Percentiles rank a stretch among this genome's conserved stretches.
These are phyloP conservation scores for Colletotrichum caudatum DNA, from an alignment of 2,329 filamentous ascomycete genomes.

Conservation along the genomic window DNA sequence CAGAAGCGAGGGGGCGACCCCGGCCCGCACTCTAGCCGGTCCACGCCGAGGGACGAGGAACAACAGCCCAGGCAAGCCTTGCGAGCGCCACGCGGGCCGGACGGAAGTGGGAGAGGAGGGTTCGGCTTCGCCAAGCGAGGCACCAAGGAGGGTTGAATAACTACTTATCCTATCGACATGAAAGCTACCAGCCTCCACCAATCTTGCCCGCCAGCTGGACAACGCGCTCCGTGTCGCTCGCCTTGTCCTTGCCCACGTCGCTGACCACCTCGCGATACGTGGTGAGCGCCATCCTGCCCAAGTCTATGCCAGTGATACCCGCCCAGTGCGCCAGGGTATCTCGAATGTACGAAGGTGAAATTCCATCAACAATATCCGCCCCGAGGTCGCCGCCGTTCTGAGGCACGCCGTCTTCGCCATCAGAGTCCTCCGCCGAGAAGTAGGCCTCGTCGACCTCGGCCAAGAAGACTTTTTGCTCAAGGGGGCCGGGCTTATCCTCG, in stretches of 20 bases:
- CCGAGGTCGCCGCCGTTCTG: conserved; percentile 47
- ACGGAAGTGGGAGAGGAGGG: conserved; percentile 79
- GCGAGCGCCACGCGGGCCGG: conserved; percentile 81
- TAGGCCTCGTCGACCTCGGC: conserved; percentile 89
- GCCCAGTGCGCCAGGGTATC: conserved; percentile 83
- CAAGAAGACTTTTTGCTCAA: conserved; percentile 89
- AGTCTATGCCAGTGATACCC: conserved; percentile 73
- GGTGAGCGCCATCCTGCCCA: conserved; percentile 82
- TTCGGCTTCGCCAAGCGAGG: conserved; percentile 81
- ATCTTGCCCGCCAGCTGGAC: conserved; percentile 90
- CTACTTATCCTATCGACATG: conserved; percentile 26
- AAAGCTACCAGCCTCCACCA: conserved; percentile 87
- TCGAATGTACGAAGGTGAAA: conserved; percentile 75
- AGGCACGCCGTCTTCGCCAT: conserved; percentile 46
- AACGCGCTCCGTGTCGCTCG: conserved; percentile 81
- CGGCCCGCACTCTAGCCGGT: conserved; percentile 53
- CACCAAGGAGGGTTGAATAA: conserved; percentile 59
- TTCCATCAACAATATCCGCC: conserved; percentile 68
- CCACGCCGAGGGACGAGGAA: conserved; percentile 69
- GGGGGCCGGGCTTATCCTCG: conserved; percentile 71
- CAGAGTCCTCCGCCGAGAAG: conserved; percentile 77
- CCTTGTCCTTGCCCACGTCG: conserved; percentile 85
- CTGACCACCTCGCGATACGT: conserved; percentile 94
- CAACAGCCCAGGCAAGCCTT: conserved; percentile 77
- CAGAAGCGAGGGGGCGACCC: conserved; percentile 58